Evolutionary conservation across 768 basidiomycete genomes (phyloP).

Genomic region (Kwoniella bestiolae): DNA sequence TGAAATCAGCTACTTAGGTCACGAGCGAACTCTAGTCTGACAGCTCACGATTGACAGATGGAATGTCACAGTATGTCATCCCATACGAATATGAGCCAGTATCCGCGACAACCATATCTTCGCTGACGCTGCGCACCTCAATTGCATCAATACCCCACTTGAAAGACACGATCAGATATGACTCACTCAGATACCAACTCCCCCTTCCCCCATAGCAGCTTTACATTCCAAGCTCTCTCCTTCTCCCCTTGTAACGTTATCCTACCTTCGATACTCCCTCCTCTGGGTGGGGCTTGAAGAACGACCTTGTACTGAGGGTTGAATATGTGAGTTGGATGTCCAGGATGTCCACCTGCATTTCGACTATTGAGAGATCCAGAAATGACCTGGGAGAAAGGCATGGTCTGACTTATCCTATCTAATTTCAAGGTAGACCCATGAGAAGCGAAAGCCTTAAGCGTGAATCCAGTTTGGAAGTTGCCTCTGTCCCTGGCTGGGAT

Average conservation of each 20-base stretch:
- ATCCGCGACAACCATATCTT: slow-evolving; percentile 72
- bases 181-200: slow-evolving; percentile 75
- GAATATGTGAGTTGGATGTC: slow-evolving; percentile 77
- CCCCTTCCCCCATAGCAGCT: slow-evolving; percentile 74
- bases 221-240: slow-evolving; percentile 74
- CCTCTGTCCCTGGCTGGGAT: slow-evolving; percentile 47
- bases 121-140: slow-evolving; percentile 57
- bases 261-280: slow-evolving; percentile 55
- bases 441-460: slow-evolving; percentile 38
- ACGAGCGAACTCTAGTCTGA: neutral
- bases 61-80: slow-evolving; percentile 63
- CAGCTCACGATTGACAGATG: slow-evolving; percentile 65
- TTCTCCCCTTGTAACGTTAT: slow-evolving; percentile 66
- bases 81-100: slow-evolving; percentile 85
- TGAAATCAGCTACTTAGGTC: neutral
- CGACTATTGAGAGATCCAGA: slow-evolving; percentile 68
- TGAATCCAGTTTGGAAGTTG: slow-evolving; percentile 48
- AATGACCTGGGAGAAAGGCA: slow-evolving; percentile 54
- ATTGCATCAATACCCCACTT: neutral
- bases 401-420: slow-evolving; percentile 30
- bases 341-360: slow-evolving; percentile 82
- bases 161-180: too few species aligned
- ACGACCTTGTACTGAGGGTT: slow-evolving; percentile 86
- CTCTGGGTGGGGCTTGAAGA: slow-evolving; percentile 59
- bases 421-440: slow-evolving; percentile 21